Conservation (phyloP, 2,329 filamentous ascomycete species). For the Apiospora arundinis region DNA sequence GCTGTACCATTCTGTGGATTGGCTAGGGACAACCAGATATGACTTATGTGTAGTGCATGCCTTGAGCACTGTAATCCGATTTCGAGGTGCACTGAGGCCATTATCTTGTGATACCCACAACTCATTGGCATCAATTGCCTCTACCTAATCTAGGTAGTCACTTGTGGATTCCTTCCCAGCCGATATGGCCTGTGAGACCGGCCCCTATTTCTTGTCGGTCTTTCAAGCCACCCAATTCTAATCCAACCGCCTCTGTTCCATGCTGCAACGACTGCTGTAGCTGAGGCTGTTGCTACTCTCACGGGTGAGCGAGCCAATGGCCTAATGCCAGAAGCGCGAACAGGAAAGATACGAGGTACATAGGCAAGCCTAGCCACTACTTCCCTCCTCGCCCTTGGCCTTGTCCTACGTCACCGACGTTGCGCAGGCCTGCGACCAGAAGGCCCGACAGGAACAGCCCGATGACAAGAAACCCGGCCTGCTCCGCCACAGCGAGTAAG, state of each 20-base stretch:
- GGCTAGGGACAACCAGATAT: too few species aligned
- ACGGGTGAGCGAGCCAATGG: conserved; percentile 3
- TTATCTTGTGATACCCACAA: too few species aligned
- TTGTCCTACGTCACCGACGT: neutral
- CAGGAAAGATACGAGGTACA: conserved; percentile 14
- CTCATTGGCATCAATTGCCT: neutral
- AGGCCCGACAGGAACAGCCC: conserved; percentile 13
- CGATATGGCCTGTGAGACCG: neutral
- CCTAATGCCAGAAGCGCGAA: conserved; percentile 17
- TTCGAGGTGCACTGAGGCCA: too few species aligned
- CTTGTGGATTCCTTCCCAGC: neutral
- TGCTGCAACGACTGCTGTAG: neutral
- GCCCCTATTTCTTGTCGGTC: neutral
- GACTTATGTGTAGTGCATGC: too few species aligned
- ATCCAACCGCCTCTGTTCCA: neutral
- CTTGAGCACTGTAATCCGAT: too few species aligned
- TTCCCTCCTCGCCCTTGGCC: neutral
- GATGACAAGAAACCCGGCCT: conserved; percentile 19
- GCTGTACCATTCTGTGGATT: too few species aligned
- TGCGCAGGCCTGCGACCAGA: neutral
- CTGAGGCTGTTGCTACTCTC: neutral
- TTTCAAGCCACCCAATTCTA: neutral
- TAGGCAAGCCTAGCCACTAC: conserved; percentile 17
- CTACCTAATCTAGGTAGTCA: too few species aligned
- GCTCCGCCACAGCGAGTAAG: conserved; percentile 22